phyloP scores from a whole-genome alignment of 129 eudicot species.

The Tagetes erecta region DNA sequence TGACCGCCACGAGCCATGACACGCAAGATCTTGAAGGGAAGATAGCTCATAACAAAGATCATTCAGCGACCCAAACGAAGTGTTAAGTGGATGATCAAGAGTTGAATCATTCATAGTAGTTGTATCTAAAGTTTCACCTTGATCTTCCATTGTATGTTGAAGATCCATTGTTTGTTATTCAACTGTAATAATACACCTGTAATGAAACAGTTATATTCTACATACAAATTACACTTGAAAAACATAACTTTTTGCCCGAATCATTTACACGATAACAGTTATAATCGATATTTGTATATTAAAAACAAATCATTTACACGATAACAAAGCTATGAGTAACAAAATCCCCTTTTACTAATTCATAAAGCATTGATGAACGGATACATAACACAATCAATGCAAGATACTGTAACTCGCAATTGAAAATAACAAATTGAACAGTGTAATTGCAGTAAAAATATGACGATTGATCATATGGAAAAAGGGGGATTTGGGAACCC shows the following conservation, averaged over 20 bases:
- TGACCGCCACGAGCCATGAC: slow-evolving; percentile 83
- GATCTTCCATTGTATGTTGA: slow-evolving; percentile 8
- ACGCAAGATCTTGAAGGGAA: slow-evolving; percentile 72
- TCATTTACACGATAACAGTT: too few species aligned
- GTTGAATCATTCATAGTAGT: background rate
- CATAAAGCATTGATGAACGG: background rate
- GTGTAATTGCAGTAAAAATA: background rate
- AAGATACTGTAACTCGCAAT: background rate
- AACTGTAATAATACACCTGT: background rate
- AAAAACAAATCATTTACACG: too few species aligned
- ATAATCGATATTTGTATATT: too few species aligned
- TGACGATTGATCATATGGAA: background rate
- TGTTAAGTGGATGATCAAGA: slow-evolving; percentile 51
- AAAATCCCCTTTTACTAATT: too few species aligned
- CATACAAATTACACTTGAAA: background rate
- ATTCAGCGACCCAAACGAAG: slow-evolving; percentile 50
- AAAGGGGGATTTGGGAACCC: background rate
- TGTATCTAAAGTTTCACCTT: slow-evolving; percentile 12
- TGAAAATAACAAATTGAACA: background rate
- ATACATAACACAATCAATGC: background rate
- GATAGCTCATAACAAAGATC: slow-evolving; percentile 67
- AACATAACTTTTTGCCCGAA: background rate
- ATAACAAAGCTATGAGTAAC: too few species aligned
- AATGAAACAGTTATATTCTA: background rate
- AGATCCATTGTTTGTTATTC: slow-evolving; percentile 15